Percentiles rank a stretch among this genome's conserved stretches.
Evolutionary conservation across 2,329 filamentous ascomycete genomes (phyloP).

Genomic region (Trichoderma brevicompactum): DNA sequence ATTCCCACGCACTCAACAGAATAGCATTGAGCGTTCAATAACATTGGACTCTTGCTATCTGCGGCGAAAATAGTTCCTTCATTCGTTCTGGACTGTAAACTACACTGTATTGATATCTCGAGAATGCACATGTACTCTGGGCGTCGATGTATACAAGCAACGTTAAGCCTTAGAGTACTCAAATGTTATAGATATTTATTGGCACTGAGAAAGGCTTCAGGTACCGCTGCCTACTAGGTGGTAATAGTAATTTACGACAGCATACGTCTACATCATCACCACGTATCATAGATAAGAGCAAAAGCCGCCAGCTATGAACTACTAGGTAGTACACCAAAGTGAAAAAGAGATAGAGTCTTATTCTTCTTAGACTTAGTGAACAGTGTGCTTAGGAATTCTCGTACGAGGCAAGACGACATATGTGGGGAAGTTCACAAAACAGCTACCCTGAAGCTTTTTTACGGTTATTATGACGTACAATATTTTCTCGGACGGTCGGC

Average conservation of each 20-base stretch:
- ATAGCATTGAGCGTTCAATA: neutral
- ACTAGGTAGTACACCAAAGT: no score
- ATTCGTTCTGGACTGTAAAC: neutral
- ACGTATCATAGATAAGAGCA: no score
- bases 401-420: neutral
- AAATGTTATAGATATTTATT: no score
- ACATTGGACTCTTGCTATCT: neutral
- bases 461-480: constrained; percentile 29
- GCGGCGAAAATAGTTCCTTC: neutral
- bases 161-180: no score
- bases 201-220: no score
- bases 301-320: no score
- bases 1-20: neutral
- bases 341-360: no score
- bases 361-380: neutral
- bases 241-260: no score
- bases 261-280: no score
- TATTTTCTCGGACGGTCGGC: constrained; percentile 11
- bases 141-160: no score
- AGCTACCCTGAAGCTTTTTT: constrained; percentile 29
- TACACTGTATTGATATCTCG: neutral
- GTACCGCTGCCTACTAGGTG: no score
- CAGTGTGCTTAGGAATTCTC: neutral
- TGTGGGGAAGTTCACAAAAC: constrained; percentile 17
- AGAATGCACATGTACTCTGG: no score